phyloP scores from a whole-genome alignment of 2,329 filamentous ascomycete species.

The Leptoxyphium fumago region DNA sequence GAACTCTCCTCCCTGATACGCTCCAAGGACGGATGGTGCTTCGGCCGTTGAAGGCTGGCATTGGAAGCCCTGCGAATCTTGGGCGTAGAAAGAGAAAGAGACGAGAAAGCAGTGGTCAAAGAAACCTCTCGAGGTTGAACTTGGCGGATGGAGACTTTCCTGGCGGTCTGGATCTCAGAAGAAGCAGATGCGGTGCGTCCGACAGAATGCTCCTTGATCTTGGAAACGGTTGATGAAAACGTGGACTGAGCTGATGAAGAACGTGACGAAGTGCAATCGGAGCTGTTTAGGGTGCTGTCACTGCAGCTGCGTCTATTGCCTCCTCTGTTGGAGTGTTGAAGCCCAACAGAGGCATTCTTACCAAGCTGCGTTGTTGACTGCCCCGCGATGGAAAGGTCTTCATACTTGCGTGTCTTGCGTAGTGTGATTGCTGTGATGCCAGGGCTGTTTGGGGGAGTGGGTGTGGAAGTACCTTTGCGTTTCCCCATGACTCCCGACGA shows the following conservation, averaged over 20 bases:
- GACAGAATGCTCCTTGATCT: background rate
- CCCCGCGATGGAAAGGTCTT: slow-evolving; percentile 10
- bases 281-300: slow-evolving; percentile 3
- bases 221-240: slow-evolving; percentile 1
- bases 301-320: slow-evolving; percentile 5
- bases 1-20: slow-evolving; percentile 17
- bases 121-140: slow-evolving; percentile 14
- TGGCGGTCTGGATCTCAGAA: background rate
- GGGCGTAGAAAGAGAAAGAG: slow-evolving; percentile 12
- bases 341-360: background rate
- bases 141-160: background rate
- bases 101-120: slow-evolving; percentile 15
- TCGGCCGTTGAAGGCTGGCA: slow-evolving; percentile 6
- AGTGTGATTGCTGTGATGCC: slow-evolving; percentile 9
- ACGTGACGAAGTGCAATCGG: slow-evolving; percentile 3
- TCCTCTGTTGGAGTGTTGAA: slow-evolving; percentile 10
- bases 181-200: background rate
- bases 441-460: slow-evolving; percentile 25
- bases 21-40: slow-evolving; percentile 17
- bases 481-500: slow-evolving; percentile 16
- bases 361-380: background rate
- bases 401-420: slow-evolving; percentile 19
- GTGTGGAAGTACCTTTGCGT: slow-evolving; percentile 29
- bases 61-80: slow-evolving; percentile 1
- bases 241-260: slow-evolving; percentile 2